Conservation (phyloP, 1,284 basidiomycete species). For the Microbotryum silenes-acaulis region DNA sequence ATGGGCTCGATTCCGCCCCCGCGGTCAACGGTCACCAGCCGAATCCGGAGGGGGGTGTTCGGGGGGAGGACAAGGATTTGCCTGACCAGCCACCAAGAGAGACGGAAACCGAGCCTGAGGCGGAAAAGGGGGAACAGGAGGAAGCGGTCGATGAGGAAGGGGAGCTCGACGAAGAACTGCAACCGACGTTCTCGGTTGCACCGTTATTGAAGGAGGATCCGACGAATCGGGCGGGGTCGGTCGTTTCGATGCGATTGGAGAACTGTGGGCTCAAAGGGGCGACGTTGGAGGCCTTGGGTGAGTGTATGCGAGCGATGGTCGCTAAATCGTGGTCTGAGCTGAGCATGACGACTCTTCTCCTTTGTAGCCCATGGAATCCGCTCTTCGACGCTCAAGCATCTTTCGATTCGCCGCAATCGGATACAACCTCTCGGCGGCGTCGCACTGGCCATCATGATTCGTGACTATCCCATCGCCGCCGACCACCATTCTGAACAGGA, state of each 20-base stretch:
- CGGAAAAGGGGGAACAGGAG: not conserved
- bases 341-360: slow-evolving; percentile 1
- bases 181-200: slow-evolving; percentile 34
- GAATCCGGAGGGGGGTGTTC: not conserved
- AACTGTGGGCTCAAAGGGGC: slow-evolving; percentile 66
- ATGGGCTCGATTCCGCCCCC: not conserved
- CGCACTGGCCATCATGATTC: slow-evolving; percentile 86
- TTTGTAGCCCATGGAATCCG: slow-evolving; percentile 65
- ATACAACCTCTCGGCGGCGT: slow-evolving; percentile 76
- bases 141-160: not conserved
- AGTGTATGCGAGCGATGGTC: slow-evolving; percentile 34
- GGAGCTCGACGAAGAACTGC: slow-evolving; percentile 31
- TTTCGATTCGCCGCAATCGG: slow-evolving; percentile 76
- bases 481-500: slow-evolving; percentile 18
- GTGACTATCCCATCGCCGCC: slow-evolving; percentile 56
- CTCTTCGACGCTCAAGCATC: slow-evolving; percentile 69
- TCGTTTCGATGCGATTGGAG: slow-evolving; percentile 73
- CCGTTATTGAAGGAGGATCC: slow-evolving; percentile 17
- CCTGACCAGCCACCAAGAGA: slow-evolving; percentile 3
- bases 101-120: slow-evolving; percentile 2
- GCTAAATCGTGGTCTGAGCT: too few relatives aligned
- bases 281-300: slow-evolving; percentile 68
- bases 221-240: slow-evolving; percentile 28
- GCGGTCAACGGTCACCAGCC: not conserved
- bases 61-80: slow-evolving; percentile 3